Evolutionary conservation across 2,329 filamentous ascomycete genomes (phyloP), one percentile per base, ranked within the genome.

Genomic region (Thermothelomyces thermophilus): DNA sequence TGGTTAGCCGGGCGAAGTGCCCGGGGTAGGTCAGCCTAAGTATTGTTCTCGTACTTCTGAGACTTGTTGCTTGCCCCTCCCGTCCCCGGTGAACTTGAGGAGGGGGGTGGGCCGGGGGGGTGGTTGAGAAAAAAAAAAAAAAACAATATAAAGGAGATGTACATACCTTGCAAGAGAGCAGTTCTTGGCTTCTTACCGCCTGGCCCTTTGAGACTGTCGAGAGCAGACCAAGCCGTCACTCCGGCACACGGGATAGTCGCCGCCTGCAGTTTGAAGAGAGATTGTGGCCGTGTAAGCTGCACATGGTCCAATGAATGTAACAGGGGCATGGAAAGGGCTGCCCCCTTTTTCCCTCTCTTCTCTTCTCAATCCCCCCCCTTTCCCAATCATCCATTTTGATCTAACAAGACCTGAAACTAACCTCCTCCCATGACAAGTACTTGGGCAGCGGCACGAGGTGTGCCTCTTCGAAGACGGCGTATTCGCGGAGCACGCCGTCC

Each of bases 391-490:
- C n/a, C n/a, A n/a, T n/a, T n/a, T n/a, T n/a, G n/a, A 26, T 20
- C 36, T 4, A 3, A 13, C 10, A 24, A 22, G 14, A 26, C 7
- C 20, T 16, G 13, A 26, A 9, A 55, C 48, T 17, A 4, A 59
- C 59, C 57, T 61, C 59, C 41, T 60, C 58, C 57, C 57, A 60
- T 1, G 53, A 53, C 42, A 61, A 37, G 20, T 58, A 33, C 46
- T 47, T 44, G 3, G 60, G 60, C 41, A 62, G n/a, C 2, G 45
- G 34, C 7, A 62, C 56, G 3, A 62, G 33, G 7, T 49, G 5
- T 10, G 50, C 46, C 2, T 57, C 60, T 5, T 54, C 48, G 19
- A 51, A 60, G 9, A 62, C 43, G 10, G 54, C 58, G 24, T 57
- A 62, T 49, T 62, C 59, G 2, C 56, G 43, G 14, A 62, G 48